phyloP scores from a whole-genome alignment of 2,329 filamentous ascomycete genomes.

The Sclerotinia spermophila region DNA sequence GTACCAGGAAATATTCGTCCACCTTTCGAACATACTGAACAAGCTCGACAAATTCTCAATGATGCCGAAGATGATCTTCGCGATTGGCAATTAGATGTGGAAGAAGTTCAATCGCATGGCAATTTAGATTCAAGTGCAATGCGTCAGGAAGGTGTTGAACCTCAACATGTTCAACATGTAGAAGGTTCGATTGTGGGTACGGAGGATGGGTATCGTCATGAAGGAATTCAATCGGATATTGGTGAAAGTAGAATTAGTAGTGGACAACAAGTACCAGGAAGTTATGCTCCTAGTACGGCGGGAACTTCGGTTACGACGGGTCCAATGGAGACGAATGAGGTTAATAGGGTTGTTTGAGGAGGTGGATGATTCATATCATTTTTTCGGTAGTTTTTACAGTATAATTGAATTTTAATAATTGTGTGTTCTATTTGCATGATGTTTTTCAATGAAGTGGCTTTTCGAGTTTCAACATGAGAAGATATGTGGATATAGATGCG shows the following conservation, averaged over 20 bases:
- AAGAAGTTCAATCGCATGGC: slow-evolving; percentile 28
- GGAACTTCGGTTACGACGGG: slow-evolving; percentile 14
- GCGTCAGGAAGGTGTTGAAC: background rate
- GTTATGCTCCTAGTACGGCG: slow-evolving; percentile 12
- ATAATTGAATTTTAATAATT: background rate
- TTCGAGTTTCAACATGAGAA: too few species aligned
- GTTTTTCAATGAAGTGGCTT: background rate
- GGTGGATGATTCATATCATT: background rate
- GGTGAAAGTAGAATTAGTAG: slow-evolving; percentile 14
- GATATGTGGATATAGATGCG: too few species aligned
- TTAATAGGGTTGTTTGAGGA: background rate
- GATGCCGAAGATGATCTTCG: slow-evolving; percentile 88
- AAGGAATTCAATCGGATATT: background rate
- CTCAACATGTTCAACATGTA: background rate
- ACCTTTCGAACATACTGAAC: slow-evolving; percentile 61
- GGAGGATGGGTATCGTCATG: background rate
- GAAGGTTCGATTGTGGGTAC: slow-evolving; percentile 9
- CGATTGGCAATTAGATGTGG: slow-evolving; percentile 55
- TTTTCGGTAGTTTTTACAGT: background rate
- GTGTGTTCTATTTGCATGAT: background rate
- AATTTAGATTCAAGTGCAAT: background rate
- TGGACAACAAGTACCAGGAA: slow-evolving; percentile 4
- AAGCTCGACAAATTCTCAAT: slow-evolving; percentile 81
- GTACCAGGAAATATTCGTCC: slow-evolving; percentile 76
- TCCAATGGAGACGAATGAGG: slow-evolving; percentile 7